Percentiles rank a stretch among this genome's conserved stretches.
phyloP scores from a whole-genome alignment of 306 rosid genomes.

The Potentilla sterilis region DNA sequence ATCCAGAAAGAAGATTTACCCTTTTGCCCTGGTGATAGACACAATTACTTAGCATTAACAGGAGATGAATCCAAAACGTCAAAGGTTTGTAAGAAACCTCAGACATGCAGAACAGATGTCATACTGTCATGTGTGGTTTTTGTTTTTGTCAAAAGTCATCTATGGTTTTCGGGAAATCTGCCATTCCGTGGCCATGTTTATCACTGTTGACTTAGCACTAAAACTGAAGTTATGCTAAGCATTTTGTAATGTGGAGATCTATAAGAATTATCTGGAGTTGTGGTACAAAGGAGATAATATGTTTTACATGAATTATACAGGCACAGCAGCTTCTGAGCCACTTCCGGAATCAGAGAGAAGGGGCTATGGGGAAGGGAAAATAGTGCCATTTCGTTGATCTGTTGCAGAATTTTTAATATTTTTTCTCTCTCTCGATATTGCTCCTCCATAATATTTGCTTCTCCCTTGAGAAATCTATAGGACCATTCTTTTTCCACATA shows the following conservation, averaged over 20 bases:
- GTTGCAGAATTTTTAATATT: slow-evolving; percentile 13
- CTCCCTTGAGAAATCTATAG: slow-evolving; percentile 18
- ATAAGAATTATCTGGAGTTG: not conserved
- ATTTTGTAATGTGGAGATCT: not conserved
- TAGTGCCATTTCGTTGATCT: slow-evolving; percentile 30
- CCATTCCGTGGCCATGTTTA: not conserved
- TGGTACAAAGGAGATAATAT: slow-evolving; percentile 7
- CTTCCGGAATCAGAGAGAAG: slow-evolving; percentile 80
- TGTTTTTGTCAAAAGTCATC: not conserved
- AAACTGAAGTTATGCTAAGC: not conserved
- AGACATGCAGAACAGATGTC: not conserved
- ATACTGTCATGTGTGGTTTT: not conserved
- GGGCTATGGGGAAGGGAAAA: slow-evolving; percentile 58
- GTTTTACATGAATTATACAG: slow-evolving; percentile 40
- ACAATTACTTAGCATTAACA: not conserved
- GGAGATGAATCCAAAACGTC: not conserved
- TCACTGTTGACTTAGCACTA: not conserved
- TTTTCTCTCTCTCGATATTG: not conserved
- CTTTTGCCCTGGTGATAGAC: not conserved
- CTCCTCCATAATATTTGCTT: slow-evolving; percentile 11
- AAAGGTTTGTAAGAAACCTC: not conserved
- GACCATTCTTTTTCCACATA: slow-evolving; percentile 32
- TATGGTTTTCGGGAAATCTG: not conserved
- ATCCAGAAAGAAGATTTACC: slow-evolving; percentile 6
- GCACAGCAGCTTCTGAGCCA: slow-evolving; percentile 93